phyloP scores from a whole-genome alignment of 768 basidiomycete species.

The Sporobolomyces roseus region DNA sequence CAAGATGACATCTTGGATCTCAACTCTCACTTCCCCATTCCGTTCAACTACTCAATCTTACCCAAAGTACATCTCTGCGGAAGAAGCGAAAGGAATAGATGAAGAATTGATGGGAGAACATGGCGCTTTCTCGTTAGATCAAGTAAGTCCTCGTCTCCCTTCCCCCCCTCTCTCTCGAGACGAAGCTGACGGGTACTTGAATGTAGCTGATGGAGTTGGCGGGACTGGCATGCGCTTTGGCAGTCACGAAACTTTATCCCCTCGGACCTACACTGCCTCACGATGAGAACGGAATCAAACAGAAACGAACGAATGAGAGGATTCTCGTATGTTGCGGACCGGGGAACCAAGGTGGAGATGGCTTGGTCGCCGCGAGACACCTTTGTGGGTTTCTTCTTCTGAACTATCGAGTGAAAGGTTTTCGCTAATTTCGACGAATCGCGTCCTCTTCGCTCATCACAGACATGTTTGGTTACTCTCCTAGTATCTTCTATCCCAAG shows the following conservation, averaged over 20 bases:
- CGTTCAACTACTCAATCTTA: not conserved
- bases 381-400: conserved; percentile 57
- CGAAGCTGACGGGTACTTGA: not conserved
- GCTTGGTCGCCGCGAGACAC: conserved; percentile 91
- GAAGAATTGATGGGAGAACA: conserved; percentile 79
- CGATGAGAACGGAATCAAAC: conserved; percentile 48
- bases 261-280: conserved; percentile 45
- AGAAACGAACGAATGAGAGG: conserved; percentile 56
- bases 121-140: conserved; percentile 91
- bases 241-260: conserved; percentile 70
- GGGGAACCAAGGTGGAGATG: conserved; percentile 96
- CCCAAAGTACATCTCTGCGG: conserved; percentile 26
- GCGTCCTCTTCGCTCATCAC: not conserved
- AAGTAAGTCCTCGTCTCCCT: conserved; percentile 58
- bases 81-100: conserved; percentile 64
- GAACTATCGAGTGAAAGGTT: too few relatives aligned
- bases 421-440: too few relatives aligned
- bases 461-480: conserved; percentile 90
- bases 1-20: conserved; percentile 12
- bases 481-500: conserved; percentile 91
- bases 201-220: conserved; percentile 92
- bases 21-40: conserved; percentile 24
- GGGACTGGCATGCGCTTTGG: conserved; percentile 87
- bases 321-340: conserved; percentile 96
- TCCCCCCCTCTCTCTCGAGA: not conserved